Evolutionary conservation across 768 basidiomycete genomes (phyloP).

Genomic region (Kwoniella dendrophila): DNA sequence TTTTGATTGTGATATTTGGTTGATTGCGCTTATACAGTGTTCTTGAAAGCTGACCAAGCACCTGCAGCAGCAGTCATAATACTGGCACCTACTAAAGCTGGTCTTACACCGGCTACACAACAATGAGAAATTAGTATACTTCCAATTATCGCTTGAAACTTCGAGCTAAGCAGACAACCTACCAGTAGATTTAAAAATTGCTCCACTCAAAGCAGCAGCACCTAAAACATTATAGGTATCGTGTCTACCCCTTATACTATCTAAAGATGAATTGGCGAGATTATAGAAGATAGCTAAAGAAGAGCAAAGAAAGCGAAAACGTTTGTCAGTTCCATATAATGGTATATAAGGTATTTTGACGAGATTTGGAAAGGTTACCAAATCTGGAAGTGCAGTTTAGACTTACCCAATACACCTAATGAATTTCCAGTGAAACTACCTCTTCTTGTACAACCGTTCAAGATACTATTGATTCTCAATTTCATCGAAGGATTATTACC

Average conservation of each 20-base stretch:
- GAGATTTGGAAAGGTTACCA: not conserved
- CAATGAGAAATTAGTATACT: too few species aligned
- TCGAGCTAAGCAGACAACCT: constrained; percentile 56
- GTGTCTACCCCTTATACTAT: constrained; percentile 83
- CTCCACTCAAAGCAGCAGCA: constrained; percentile 87
- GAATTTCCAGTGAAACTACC: constrained; percentile 98
- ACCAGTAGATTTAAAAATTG: constrained; percentile 93
- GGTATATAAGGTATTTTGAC: not conserved
- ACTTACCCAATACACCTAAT: constrained; percentile 92
- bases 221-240: constrained; percentile 88
- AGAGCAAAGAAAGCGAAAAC: not conserved
- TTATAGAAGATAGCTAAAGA: constrained; percentile 88
- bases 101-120: constrained; percentile 80
- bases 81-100: constrained; percentile 84
- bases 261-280: constrained; percentile 90
- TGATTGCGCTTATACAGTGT: constrained; percentile 43
- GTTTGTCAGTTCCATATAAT: not conserved
- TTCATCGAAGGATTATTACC: constrained; percentile 56
- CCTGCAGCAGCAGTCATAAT: constrained; percentile 88
- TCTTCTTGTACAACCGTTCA: constrained; percentile 94
- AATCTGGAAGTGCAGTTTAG: not conserved
- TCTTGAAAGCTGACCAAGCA: constrained; percentile 93
- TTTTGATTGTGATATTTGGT: not conserved
- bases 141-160: constrained; percentile 21
- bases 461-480: constrained; percentile 91